Evolutionary conservation across 2,329 filamentous ascomycete genomes (phyloP).

Genomic region (Bipolaris gigantea): DNA sequence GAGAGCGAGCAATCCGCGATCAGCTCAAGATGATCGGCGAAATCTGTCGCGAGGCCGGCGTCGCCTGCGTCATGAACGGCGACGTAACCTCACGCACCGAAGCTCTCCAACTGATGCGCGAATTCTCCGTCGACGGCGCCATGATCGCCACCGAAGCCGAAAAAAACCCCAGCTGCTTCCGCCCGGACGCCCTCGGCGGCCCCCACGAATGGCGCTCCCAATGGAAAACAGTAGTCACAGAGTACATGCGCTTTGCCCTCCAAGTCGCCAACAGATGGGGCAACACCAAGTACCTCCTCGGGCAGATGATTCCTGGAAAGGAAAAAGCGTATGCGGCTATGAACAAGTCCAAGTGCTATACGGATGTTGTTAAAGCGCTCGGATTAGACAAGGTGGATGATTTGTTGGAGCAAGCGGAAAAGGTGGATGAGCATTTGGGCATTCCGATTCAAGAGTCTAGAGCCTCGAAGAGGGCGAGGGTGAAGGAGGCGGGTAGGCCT

Average conservation of each 20-base stretch:
- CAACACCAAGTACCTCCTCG: constrained; percentile 90
- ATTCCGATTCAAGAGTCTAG: constrained; percentile 59
- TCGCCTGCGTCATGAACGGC: constrained; percentile 94
- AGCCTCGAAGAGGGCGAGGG: constrained; percentile 50
- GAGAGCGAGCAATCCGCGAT: constrained; percentile 81
- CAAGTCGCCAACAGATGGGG: constrained; percentile 82
- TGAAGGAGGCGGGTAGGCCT: constrained; percentile 27
- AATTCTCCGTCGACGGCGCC: constrained; percentile 87
- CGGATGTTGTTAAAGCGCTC: constrained; percentile 66
- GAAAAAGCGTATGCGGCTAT: constrained; percentile 64
- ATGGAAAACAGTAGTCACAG: constrained; percentile 76
- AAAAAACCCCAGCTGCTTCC: constrained; percentile 87
- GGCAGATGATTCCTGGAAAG: constrained; percentile 84
- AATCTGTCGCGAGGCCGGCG: constrained; percentile 79
- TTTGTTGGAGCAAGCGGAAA: constrained; percentile 64
- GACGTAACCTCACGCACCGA: constrained; percentile 79
- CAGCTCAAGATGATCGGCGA: constrained; percentile 82
- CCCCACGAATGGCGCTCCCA: constrained; percentile 53
- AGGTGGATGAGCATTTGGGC: constrained; percentile 65
- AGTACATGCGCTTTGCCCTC: constrained; percentile 73
- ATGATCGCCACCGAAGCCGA: constrained; percentile 98
- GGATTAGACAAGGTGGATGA: constrained; percentile 66
- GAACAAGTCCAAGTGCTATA: constrained; percentile 70
- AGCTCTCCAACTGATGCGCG: constrained; percentile 68
- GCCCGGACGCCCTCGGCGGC: constrained; percentile 68